phyloP scores from a whole-genome alignment of 208 protist species.

The Trypanosomatidae sp. region DNA sequence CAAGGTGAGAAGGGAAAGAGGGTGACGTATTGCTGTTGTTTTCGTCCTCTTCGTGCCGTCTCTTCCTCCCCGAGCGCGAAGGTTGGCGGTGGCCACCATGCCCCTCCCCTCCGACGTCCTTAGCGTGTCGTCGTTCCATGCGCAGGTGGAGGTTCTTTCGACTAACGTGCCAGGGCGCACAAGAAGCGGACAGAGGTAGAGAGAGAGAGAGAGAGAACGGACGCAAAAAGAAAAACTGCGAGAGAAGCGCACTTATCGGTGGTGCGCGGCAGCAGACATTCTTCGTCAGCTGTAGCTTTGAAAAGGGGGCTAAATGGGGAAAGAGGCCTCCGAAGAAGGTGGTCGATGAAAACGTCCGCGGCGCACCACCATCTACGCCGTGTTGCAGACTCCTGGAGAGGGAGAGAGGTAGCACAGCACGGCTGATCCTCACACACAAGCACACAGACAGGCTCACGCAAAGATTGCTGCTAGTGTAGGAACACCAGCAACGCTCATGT shows the following conservation, averaged over 20 bases:
- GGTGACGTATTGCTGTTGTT: background rate
- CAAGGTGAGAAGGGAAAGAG: background rate
- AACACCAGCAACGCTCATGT: background rate
- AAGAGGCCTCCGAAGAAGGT: background rate
- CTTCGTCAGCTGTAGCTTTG: background rate
- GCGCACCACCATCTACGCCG: background rate
- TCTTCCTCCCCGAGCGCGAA: constrained; percentile 2
- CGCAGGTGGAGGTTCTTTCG: background rate
- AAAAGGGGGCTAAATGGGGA: background rate
- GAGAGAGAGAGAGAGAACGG: background rate
- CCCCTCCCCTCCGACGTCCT: background rate
- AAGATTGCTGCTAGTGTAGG: background rate
- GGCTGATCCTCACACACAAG: background rate
- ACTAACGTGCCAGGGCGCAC: background rate
- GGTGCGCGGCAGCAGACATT: background rate
- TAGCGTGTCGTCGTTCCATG: background rate
- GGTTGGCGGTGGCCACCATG: background rate
- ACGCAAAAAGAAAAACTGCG: too few relatives aligned
- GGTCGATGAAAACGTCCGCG: background rate
- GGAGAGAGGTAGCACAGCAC: background rate
- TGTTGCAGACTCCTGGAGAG: background rate
- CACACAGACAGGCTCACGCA: background rate
- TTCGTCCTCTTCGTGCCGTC: background rate
- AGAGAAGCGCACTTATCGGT: background rate
- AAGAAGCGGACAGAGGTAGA: background rate